Evolutionary conservation across 768 basidiomycete species (phyloP), one percentile per base, ranked within the genome.

Genomic region (Lactarius deliciosus): DNA sequence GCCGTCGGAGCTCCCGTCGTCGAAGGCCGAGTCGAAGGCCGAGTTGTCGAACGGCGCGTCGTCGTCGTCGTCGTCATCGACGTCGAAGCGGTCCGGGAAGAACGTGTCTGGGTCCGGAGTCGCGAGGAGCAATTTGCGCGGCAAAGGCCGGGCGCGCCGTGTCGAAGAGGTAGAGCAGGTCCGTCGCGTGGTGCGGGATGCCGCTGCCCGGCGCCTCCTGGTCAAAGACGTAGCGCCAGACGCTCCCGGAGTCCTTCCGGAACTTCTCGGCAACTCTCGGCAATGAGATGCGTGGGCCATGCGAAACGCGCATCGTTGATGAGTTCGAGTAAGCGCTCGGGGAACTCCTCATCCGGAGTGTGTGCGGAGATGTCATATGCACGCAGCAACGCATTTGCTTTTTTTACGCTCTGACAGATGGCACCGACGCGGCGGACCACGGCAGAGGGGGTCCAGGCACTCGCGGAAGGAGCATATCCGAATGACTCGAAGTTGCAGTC

Each of bases 141-240:
- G 71, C 25, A 53, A 72, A 69, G 30, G 79, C 75, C 22, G 86
- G 85, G 1, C 86, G 78, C 9, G 88, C 86, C 68, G 85, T 91
- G 77, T 90, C 90, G 75, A 92, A 92, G 59, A 92, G 81, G 74
- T 92, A 92, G 64, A 90, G 81, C 54, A 92, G 76, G 74, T 92
- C 91, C 0, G 85, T 85, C 1, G 82, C 85, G 73, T 91, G 88
- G 72, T 90, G 90, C 2, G 89, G 85, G 22, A 84, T 74, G 16
- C 85, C 85, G 57, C 85, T 80, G 28, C 81, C 78, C 10, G 90
- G 88, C 1, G 87, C 84, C 71, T 90, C 91, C 77, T 92, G 91
- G 75, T 92, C 91, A 73, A 92, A 92, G 20, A 90, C 85, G 71
- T 90, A 92, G 64, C 91, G 82, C 86, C 86, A 92, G 6, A 91